A percentile compares a stretch with the other conserved stretches of the same genome.
These are phyloP conservation scores for Trichoderma lentiforme DNA, from an alignment of 2,329 filamentous ascomycete genomes.

Conservation along the genomic window DNA sequence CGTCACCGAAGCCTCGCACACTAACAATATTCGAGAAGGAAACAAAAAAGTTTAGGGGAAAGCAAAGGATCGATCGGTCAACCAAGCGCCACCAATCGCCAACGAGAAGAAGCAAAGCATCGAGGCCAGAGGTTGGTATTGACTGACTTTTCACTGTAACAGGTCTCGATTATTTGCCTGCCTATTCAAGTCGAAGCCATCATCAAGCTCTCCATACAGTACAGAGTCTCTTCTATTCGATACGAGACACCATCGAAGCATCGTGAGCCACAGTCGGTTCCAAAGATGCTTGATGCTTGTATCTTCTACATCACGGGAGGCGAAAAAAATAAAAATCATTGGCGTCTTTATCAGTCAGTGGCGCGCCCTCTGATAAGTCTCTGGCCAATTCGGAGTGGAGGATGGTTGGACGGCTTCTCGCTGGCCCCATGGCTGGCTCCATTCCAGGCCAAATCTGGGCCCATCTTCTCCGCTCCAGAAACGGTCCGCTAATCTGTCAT, in stretches of 20 bases:
- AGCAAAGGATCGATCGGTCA: neutral
- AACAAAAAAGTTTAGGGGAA: neutral
- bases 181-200: neutral
- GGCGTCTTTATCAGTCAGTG: constrained; percentile 16
- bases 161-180: neutral
- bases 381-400: neutral
- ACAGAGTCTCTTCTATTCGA: neutral
- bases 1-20: constrained; percentile 16
- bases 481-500: constrained; percentile 6
- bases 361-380: neutral
- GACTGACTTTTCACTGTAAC: neutral
- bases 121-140: neutral
- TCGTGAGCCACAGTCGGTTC: neutral
- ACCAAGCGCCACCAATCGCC: neutral
- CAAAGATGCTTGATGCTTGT: neutral
- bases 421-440: neutral
- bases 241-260: neutral
- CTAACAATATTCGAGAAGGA: constrained; percentile 9
- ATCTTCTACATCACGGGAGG: neutral
- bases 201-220: neutral
- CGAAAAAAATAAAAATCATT: neutral
- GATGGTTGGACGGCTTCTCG: neutral
- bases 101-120: neutral
- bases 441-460: neutral
- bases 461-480: constrained; percentile 12